Evolutionary conservation across 768 basidiomycete species (phyloP), one percentile per base, ranked within the genome.

Genomic region (Phanerodontia chrysosporium): DNA sequence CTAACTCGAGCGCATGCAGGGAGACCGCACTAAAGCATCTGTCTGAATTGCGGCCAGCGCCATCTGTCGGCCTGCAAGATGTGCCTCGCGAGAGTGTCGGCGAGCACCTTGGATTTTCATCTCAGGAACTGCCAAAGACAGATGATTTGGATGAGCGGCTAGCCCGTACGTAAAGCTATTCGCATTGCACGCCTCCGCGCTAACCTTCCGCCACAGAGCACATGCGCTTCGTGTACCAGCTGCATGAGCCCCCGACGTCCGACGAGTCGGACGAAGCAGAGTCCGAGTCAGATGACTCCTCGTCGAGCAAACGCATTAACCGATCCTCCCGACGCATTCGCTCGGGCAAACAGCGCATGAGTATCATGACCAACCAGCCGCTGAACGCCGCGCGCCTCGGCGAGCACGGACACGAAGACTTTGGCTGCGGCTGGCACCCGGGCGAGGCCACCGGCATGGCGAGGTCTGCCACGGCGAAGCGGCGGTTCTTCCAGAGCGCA

Each of bases 31-130:
- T 88, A 45, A 78, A 83, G 48, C 80, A 83, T 45, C 74, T 90
- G 3, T 75, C 80, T 22, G 78, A 83, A 62, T 69, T 90, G 45
- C 81, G 81, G 3, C 80, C 83, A 57, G 92, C 91, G 0, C 97
- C 97, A 1, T 92, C 92, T 5, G 92, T 92, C 0, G 86, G 83
- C 46, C 82, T 96, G 78, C 92, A 95, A 24, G 85, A 89, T 51
- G 88, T 92, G 1, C 94, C 95, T 0, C 72, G 80, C 44, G 84
- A 91, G 63, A 84, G 83, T 32, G 64, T 96, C 6, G 81, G 79
- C 3, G 73, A 77, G 32, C 86, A 90, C 63, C 74, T 91, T 4
- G 84, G 84, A 0, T 78, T 89, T 58, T 78, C 80, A 30, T 79
- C 82, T 13, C 78, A 78, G 36, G 78, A 79, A 3, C 65, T 68